These are phyloP conservation scores for Hypoxylon fuscum DNA, from an alignment of 495 filamentous ascomycete genomes.

Conservation along the genomic window DNA sequence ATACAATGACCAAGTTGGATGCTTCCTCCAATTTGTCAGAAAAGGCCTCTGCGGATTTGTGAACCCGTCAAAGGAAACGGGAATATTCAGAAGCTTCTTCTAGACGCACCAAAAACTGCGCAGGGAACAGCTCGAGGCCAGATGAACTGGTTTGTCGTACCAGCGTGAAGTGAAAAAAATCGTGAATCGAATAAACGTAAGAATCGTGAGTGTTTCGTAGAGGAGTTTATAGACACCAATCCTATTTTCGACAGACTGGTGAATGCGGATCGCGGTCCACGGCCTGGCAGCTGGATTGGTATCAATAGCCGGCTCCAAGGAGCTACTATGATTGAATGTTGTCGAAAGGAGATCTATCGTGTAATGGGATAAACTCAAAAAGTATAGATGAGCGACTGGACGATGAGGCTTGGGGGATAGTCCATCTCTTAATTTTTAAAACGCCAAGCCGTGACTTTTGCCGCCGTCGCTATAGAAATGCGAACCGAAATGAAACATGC, in stretches of 20 bases:
- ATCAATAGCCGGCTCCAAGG: not conserved
- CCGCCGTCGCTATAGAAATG: slow-evolving; percentile 45
- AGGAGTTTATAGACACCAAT: slow-evolving; percentile 3
- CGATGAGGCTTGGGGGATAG: slow-evolving; percentile 11
- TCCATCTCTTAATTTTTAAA: slow-evolving; percentile 43
- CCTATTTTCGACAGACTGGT: not conserved
- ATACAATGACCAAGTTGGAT: slow-evolving; percentile 15
- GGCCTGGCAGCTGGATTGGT: not conserved
- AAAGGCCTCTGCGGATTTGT: slow-evolving; percentile 3
- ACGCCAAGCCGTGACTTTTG: slow-evolving; percentile 43
- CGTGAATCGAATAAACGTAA: slow-evolving; percentile 42
- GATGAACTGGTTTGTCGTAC: slow-evolving; percentile 5
- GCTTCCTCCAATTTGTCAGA: slow-evolving; percentile 16
- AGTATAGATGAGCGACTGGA: slow-evolving; percentile 32
- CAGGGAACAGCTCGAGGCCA: slow-evolving; percentile 1
- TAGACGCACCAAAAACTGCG: not conserved
- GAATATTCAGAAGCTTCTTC: not conserved
- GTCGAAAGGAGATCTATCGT: slow-evolving; percentile 24
- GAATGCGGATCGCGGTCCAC: not conserved
- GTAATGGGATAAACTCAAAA: slow-evolving; percentile 14
- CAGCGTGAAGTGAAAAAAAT: slow-evolving; percentile 18
- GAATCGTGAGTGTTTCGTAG: slow-evolving; percentile 32
- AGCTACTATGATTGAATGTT: not conserved
- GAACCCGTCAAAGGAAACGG: slow-evolving; percentile 1
- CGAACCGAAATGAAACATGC: slow-evolving; percentile 38